Base-by-base conservation (phyloP, 2,329 filamentous ascomycete species). In the Bipolaris cookei region DNA sequence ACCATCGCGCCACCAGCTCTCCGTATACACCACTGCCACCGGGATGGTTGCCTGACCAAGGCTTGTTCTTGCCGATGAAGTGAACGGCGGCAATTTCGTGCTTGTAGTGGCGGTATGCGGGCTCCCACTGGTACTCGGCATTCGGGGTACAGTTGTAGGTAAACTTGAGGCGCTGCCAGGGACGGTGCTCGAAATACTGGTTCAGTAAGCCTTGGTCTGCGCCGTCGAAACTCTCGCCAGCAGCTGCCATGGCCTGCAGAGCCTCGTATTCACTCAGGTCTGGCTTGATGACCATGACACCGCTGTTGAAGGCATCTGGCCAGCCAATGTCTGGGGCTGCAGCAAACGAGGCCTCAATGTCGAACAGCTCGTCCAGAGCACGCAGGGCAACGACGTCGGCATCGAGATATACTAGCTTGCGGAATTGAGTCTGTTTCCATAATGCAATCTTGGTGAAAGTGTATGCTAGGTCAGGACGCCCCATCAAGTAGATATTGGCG, bases 241-340 rank as follows among this genome's bases (percentile, higher is more conserved):
- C 84, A 66, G 92, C 86, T 23, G 95, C 92, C 83, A 97, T 87
- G 62, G 90, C 91, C 62, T 88, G 82, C 72, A 99, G 83, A 39
- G 91, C 90, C 78, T 92, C 89, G 78, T 93, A 98, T 65, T 96
- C 93, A 55, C 89, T 90, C 84, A 93, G 82, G 77, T 94, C 90
- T 32, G 95, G 95, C 14, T 84, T 89, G 58, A 99, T 78, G 34
- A 92, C 92, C 92, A 99, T 96, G 67, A 99, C 87, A 70, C 95
- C 95, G n/a, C 90, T 92, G 79, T 99, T 99, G 86, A 98, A 98
- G 59, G 93, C 86, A 79, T 99, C 95, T 32, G 95, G 95, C 95
- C 95, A 99, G 66, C 95, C 95, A 69, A 98, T 92, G 77, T 99
- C 95, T 30, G 95, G 93, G 10, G 91, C 92, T 2, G 95, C 87